Evolutionary conservation across 2,329 filamentous ascomycete genomes (phyloP).

Genomic region (Colletotrichum sp.): DNA sequence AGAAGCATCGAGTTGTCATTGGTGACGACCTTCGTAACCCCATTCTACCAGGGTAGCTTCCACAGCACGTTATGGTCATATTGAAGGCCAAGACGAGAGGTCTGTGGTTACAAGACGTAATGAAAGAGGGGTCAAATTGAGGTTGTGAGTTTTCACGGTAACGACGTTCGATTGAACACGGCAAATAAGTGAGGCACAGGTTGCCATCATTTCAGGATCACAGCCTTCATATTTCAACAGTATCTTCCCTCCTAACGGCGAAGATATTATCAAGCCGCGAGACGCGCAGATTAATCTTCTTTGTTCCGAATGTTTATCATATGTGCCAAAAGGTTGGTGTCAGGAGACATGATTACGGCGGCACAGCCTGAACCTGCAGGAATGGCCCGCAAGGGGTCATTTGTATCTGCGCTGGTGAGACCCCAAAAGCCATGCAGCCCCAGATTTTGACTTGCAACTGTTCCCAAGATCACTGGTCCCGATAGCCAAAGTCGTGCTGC

Average conservation of each 20-base stretch:
- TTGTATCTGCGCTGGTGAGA: background rate
- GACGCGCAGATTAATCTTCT: background rate
- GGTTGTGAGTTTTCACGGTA: rapidly evolving
- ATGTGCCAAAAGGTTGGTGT: rapidly evolving
- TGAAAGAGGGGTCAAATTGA: rapidly evolving
- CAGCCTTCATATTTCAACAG: background rate
- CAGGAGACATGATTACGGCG: background rate
- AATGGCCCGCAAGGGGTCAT: background rate
- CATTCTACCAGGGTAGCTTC: background rate
- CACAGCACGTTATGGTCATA: rapidly evolving
- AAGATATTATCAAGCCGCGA: background rate
- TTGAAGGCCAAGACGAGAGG: rapidly evolving
- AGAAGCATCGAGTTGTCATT: background rate
- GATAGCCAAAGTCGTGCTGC: rapidly evolving
- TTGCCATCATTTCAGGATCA: background rate
- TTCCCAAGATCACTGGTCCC: rapidly evolving
- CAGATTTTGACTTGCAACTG: rapidly evolving
- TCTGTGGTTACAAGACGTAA: rapidly evolving
- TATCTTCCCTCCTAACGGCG: rapidly evolving
- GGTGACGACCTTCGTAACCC: rapidly evolving
- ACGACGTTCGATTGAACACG: background rate
- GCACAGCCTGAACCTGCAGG: background rate
- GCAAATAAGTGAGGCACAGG: background rate
- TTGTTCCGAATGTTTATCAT: background rate
- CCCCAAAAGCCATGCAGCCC: background rate